Percentiles rank a stretch among this genome's conserved stretches.
These are phyloP conservation scores for Kodamaea lidongshanica DNA, from an alignment of 805 yeast species.

Conservation along the genomic window DNA sequence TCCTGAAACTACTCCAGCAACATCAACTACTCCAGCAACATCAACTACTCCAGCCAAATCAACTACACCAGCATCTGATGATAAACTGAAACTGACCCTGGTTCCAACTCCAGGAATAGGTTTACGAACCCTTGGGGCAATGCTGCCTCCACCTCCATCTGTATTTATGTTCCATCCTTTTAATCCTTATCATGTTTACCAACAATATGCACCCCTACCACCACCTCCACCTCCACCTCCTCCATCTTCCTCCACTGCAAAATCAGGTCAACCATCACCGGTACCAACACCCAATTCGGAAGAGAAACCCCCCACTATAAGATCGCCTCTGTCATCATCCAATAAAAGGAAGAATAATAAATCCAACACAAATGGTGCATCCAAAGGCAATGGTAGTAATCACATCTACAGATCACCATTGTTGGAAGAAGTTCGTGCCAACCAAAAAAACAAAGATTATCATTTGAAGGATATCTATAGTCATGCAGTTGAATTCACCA, in stretches of 20 bases:
- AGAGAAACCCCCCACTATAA: conserved; percentile 1
- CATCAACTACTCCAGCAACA: too few relatives aligned
- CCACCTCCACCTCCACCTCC: conserved; percentile 14
- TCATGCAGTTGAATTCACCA: conserved; percentile 83
- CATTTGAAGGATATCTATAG: conserved; percentile 72
- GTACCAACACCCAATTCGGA: conserved; percentile 1
- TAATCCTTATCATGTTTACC: conserved; percentile 40
- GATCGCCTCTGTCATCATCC: too few relatives aligned
- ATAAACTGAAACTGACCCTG: too few relatives aligned
- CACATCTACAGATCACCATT: conserved; percentile 71
- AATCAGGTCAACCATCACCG: conserved; percentile 3
- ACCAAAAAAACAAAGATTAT: conserved; percentile 51
- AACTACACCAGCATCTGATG: too few relatives aligned
- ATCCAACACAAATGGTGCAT: conserved; percentile 6
- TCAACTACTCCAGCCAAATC: too few relatives aligned
- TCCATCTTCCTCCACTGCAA: conserved; percentile 8
- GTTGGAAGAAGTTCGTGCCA: conserved; percentile 77
- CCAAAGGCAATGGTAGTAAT: conserved; percentile 20
- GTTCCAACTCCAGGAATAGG: conserved; percentile 26
- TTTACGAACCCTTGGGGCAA: conserved; percentile 26
- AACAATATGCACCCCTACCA: conserved; percentile 18
- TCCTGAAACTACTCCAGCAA: too few relatives aligned
- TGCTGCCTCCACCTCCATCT: conserved; percentile 22
- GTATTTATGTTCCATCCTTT: conserved; percentile 47
- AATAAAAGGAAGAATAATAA: conserved; percentile 19